A percentile compares a stretch with the other conserved stretches of the same genome.
These are phyloP conservation scores for Aureobasidium sp. DNA, from an alignment of 2,329 filamentous ascomycete genomes.

Conservation along the genomic window DNA sequence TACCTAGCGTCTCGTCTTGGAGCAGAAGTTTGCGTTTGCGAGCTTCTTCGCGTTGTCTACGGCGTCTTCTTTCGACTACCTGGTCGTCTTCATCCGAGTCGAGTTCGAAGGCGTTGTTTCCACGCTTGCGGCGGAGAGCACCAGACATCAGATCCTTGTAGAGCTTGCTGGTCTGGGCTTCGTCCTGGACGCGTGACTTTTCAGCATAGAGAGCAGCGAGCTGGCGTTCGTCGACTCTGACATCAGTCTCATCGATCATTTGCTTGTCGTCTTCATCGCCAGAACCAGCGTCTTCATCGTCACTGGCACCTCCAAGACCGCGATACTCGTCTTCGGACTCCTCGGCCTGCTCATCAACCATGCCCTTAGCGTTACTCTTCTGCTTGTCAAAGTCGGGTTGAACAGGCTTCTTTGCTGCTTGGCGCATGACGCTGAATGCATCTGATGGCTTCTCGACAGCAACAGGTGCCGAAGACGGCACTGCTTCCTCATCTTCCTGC, in stretches of 20 bases:
- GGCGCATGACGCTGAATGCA: constrained; percentile 66
- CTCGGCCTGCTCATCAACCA: constrained; percentile 89
- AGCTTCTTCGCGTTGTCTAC: constrained; percentile 81
- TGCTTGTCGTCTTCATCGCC: constrained; percentile 68
- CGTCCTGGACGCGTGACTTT: constrained; percentile 70
- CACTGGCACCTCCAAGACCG: constrained; percentile 81
- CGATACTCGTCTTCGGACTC: constrained; percentile 99
- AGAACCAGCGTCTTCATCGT: constrained; percentile 73
- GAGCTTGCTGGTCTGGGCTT: constrained; percentile 82
- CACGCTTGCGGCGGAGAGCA: constrained; percentile 72
- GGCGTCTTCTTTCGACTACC: constrained; percentile 61
- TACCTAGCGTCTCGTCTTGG: constrained; percentile 70
- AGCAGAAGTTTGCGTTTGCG: constrained; percentile 87
- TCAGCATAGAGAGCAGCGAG: constrained; percentile 82
- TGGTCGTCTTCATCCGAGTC: constrained; percentile 83
- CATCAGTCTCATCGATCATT: constrained; percentile 79
- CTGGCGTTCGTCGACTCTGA: constrained; percentile 71
- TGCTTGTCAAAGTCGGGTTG: constrained; percentile 70
- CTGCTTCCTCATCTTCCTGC: constrained; percentile 39
- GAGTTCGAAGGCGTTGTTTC: constrained; percentile 60
- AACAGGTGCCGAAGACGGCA: constrained; percentile 16
- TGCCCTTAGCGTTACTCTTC: constrained; percentile 76
- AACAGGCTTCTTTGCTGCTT: constrained; percentile 48
- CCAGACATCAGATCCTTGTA: constrained; percentile 91
- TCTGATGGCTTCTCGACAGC: constrained; percentile 28